Conservation (phyloP, 2,329 filamentous ascomycete genomes). For the Neospermospora avenae region DNA sequence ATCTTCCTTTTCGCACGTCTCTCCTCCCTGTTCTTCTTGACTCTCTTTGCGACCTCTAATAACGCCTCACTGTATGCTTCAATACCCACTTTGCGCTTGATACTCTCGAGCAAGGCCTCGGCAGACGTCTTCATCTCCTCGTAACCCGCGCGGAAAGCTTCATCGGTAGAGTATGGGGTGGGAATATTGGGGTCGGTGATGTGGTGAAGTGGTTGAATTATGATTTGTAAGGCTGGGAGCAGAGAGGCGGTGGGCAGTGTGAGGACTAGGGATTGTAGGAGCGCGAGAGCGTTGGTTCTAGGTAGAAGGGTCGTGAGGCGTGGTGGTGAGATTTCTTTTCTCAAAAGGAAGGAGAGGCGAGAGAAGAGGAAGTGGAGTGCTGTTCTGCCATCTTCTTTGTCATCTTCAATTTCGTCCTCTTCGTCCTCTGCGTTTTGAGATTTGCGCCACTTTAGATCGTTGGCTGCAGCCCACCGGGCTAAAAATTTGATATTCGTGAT, state of each 20-base stretch:
- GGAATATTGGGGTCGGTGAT: conserved; percentile 78
- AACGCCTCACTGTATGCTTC: conserved; percentile 74
- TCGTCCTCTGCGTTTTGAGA: conserved; percentile 42
- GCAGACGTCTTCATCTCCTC: conserved; percentile 69
- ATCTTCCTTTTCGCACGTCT: conserved; percentile 84
- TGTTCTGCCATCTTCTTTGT: conserved; percentile 46
- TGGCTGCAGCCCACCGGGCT: conserved; percentile 60
- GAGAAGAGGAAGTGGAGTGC: conserved; percentile 73
- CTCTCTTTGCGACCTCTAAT: conserved; percentile 66
- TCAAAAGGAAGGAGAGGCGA: conserved; percentile 73
- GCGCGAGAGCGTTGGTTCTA: conserved; percentile 72
- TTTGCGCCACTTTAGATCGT: conserved; percentile 46
- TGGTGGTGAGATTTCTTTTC: conserved; percentile 68
- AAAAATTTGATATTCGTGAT: conserved; percentile 83
- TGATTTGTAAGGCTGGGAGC: conserved; percentile 57
- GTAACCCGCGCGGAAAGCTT: conserved; percentile 64
- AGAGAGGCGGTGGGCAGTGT: conserved; percentile 58
- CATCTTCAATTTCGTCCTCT: conserved; percentile 41
- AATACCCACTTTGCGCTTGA: conserved; percentile 83
- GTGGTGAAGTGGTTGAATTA: conserved; percentile 72
- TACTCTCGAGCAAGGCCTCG: conserved; percentile 71
- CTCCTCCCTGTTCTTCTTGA: conserved; percentile 69
- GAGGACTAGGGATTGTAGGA: conserved; percentile 67
- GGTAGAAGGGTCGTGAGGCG: conserved; percentile 62
- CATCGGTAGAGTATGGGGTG: conserved; percentile 67